Base-by-base conservation (phyloP, 495 filamentous ascomycete genomes). In the Aspergillus heteromorphus region DNA sequence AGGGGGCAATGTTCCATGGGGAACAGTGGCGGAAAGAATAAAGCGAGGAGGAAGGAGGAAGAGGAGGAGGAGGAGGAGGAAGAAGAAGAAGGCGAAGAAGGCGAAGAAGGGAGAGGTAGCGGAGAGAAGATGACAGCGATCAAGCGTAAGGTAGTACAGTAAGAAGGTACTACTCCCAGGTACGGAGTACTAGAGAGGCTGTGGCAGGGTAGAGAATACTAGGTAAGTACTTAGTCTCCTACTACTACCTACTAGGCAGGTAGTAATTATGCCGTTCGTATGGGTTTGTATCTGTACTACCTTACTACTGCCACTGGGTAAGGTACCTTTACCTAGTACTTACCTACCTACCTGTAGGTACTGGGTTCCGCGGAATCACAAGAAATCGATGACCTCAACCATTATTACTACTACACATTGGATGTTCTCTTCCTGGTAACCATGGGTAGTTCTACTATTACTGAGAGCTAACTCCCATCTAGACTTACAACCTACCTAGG, bases 51-150 rank as follows among this genome's bases (percentile, higher is more conserved):
- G 29, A 45, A 17, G 42, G 43, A 53, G 25, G 27, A 49, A 17
- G 41, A 49, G 23, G 41, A 58, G 40, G 27, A 51, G 34, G 51
- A 36, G 31, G 55, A 27, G 40, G 62, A 50, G 23, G 43, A 47
- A 53, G 31, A 51, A 48, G 41, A 52, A 52, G 51, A 23, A 41
- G 38, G 49, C 36, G 45, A 48, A 49, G 45, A n/a, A 51, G 34
- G 51, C 29, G 31, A 17, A 34, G 41, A 64, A 50, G 25, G 45
- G 50, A 53, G 31, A 51, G 43, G 42, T 49, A 52, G 51, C 17
- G 34, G 38, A 52, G 38, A 40, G 42, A 49, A 40, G 34, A 38
- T n/a, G 34, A 38, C 34, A 38, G 34, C 34, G 34, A 38, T 38
- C 34, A 13, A n/a, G 11, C 4, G 11, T 13, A 38, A 38, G 34